phyloP scores from a whole-genome alignment of 192 early-diverging fungal species.

The Umbelopsis isabellina region DNA sequence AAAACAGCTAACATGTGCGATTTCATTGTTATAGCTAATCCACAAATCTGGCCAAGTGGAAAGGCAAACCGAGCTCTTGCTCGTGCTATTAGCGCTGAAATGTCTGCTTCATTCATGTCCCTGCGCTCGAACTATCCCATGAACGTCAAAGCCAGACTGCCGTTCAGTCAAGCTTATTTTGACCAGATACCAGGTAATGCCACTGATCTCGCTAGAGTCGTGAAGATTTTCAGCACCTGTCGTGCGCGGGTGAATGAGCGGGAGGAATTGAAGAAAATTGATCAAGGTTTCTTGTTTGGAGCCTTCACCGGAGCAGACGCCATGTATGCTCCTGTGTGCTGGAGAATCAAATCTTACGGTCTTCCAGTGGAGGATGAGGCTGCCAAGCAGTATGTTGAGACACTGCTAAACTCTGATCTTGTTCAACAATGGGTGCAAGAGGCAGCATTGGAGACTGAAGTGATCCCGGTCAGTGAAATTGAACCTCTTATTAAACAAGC shows the following conservation, averaged over 20 bases:
- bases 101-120: conserved; percentile 36
- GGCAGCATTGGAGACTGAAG: conserved; percentile 25
- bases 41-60: conserved; percentile 35
- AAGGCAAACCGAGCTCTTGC: conserved; percentile 39
- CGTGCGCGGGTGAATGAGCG: background rate
- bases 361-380: conserved; percentile 22
- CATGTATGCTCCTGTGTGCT: conserved; percentile 43
- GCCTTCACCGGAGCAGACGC: conserved; percentile 42
- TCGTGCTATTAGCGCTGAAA: conserved; percentile 38
- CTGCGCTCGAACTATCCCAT: conserved; percentile 33
- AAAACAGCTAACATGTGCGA: background rate
- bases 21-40: conserved; percentile 30
- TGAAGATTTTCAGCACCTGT: conserved; percentile 28
- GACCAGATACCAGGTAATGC: conserved; percentile 12
- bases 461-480: conserved; percentile 33
- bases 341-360: conserved; percentile 22
- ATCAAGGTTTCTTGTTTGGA: conserved; percentile 45
- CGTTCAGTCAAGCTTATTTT: conserved; percentile 30
- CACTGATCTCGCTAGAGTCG: conserved; percentile 27
- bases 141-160: conserved; percentile 28
- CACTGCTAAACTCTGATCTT: conserved; percentile 23
- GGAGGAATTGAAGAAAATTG: conserved; percentile 31
- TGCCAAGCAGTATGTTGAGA: conserved; percentile 32
- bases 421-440: conserved; percentile 38
- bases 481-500: background rate